Percentiles rank a stretch among this genome's conserved stretches.
Conservation (phyloP, 2,329 filamentous ascomycete genomes). For the Xylariaceae sp. region DNA sequence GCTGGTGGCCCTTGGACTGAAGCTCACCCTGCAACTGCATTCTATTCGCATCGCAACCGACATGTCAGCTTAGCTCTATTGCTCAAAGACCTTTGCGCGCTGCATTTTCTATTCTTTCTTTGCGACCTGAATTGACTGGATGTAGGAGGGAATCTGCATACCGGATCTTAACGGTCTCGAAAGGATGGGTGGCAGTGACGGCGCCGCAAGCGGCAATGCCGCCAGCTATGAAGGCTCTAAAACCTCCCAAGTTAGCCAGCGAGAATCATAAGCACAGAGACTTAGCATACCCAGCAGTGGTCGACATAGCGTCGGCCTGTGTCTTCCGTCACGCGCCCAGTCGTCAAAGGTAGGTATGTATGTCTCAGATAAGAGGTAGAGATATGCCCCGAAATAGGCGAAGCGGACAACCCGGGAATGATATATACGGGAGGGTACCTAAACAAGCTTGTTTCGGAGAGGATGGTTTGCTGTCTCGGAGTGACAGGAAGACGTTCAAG, state of each 20-base stretch:
- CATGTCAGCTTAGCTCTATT: conserved; percentile 10
- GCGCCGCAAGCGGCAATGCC: conserved; percentile 96
- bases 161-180: conserved; percentile 99
- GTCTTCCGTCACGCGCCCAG: conserved; percentile 16
- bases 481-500: neutral
- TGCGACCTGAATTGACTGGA: neutral
- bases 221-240: conserved; percentile 84
- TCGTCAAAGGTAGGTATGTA: conserved; percentile 3
- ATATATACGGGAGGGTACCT: neutral
- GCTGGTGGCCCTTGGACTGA: conserved; percentile 76
- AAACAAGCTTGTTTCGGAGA: too few relatives aligned
- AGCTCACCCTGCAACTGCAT: conserved; percentile 96
- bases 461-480: neutral
- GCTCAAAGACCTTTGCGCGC: neutral
- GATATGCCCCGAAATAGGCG: neutral
- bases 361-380: neutral
- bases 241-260: conserved; percentile 3
- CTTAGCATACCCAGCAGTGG: conserved; percentile 27
- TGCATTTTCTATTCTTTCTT: neutral
- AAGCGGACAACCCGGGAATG: neutral
- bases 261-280: neutral
- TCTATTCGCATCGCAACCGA: conserved; percentile 39
- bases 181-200: conserved; percentile 94
- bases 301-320: conserved; percentile 27
- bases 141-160: conserved; percentile 37